A percentile compares a stretch with the other conserved stretches of the same genome.
Evolutionary conservation across 2,329 filamentous ascomycete genomes (phyloP).

Genomic region (Neonectria ditissima): DNA sequence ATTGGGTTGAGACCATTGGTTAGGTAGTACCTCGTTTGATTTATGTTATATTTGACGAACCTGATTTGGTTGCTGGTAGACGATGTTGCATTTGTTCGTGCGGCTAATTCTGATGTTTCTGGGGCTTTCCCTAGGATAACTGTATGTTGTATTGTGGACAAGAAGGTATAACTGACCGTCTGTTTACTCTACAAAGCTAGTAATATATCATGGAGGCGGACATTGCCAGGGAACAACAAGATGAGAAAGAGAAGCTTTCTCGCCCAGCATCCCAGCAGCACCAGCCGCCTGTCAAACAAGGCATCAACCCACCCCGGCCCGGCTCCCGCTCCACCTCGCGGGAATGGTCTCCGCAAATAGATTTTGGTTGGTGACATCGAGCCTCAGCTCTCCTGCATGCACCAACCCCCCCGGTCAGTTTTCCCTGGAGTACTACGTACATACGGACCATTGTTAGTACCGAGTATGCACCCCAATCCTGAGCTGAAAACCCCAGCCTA

Average conservation of each 20-base stretch:
- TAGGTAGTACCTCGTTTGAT: constrained; percentile 8
- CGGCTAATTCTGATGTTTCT: too few relatives aligned
- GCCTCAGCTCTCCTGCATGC: neutral
- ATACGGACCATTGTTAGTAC: too few relatives aligned
- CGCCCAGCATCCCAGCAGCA: neutral
- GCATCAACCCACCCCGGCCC: neutral
- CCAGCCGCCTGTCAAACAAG: neutral
- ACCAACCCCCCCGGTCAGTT: neutral
- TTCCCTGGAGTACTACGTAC: neutral
- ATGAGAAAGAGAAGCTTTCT: neutral
- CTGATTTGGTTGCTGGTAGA: constrained; percentile 16
- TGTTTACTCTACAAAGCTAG: too few relatives aligned
- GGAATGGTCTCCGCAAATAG: neutral
- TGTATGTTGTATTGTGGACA: too few relatives aligned
- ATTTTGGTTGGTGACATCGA: neutral
- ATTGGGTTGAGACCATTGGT: constrained; percentile 10
- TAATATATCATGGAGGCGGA: too few relatives aligned
- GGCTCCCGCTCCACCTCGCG: neutral
- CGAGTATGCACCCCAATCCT: too few relatives aligned
- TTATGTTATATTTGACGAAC: neutral
- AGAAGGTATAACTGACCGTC: too few relatives aligned
- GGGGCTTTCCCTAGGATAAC: too few relatives aligned
- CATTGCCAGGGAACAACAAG: too few relatives aligned
- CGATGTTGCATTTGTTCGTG: constrained; percentile 11
- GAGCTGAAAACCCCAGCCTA: neutral